Evolutionary conservation across 257 asterid species (phyloP).

Genomic region (Solanum pennellii): DNA sequence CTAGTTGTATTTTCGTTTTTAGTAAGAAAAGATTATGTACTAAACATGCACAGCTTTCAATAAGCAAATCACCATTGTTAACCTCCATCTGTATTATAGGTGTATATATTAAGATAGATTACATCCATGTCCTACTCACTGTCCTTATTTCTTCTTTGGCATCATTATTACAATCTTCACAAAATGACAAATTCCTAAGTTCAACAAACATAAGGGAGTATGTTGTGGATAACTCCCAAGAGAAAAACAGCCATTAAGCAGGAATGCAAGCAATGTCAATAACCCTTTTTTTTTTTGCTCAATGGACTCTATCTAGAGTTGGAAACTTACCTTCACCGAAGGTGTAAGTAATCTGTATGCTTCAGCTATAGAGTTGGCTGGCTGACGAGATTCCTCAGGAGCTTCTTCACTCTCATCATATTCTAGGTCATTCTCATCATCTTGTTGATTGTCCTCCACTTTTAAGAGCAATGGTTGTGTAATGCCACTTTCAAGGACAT

Average conservation of each 20-base stretch:
- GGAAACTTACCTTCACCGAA: constrained; percentile 69
- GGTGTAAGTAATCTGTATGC: constrained; percentile 92
- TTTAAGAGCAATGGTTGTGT: constrained; percentile 61
- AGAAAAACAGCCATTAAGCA: background rate
- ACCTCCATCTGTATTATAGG: background rate
- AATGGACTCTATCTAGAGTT: background rate
- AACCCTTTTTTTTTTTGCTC: background rate
- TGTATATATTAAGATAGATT: background rate
- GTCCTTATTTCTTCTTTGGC: background rate
- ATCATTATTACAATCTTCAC: background rate
- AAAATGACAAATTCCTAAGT: background rate
- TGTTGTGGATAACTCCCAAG: background rate
- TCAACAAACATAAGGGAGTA: background rate
- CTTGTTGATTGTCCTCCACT: constrained; percentile 34
- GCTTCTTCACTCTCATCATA: constrained; percentile 84
- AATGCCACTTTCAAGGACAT: constrained; percentile 73
- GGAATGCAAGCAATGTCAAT: background rate
- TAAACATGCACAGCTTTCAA: background rate
- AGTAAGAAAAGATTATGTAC: background rate
- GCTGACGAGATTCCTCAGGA: constrained; percentile 58
- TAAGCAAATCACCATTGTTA: background rate
- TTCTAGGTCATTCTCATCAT: constrained; percentile 61
- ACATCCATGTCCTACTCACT: background rate
- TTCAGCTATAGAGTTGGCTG: constrained; percentile 71
- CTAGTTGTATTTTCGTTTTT: background rate